Evolutionary conservation across 1,284 basidiomycete genomes (phyloP), one percentile per base, ranked within the genome.

Genomic region (Peniophora sp.): DNA sequence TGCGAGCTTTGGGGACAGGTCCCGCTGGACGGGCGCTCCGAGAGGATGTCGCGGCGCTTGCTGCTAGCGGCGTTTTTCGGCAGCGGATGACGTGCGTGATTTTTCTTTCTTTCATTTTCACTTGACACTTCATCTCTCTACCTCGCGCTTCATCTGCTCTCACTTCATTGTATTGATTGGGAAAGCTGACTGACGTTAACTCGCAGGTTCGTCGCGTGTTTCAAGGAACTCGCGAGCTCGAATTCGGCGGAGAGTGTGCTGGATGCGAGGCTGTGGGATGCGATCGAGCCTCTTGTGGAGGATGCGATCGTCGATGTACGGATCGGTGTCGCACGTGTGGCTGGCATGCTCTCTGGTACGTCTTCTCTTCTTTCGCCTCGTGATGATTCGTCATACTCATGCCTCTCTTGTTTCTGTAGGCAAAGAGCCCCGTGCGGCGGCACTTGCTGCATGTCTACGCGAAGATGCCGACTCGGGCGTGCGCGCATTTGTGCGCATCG

Each of bases 251-350:
- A 68, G 71, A 39, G 59, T 62, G 67, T 68, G 36, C 69, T 79
- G 52, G 81, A 85, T 61, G 74, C 79, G 51, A 68, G 74, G 44
- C 78, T 87, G 55, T 78, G 92, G 65, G 67, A 73, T 46, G 68
- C 74, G 14, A 67, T 97, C 11, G 67, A 72, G 27, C 62, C 65
- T 46, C 74, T 97, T 46, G 79, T 80, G 14, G 61, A 70, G 35
- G 92, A 96, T 62, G 64, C 62, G n/a, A 81, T 97, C 22, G 73
- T 92, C 47, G 93, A 94, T 59, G 92, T 98, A 45, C 80, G 93
- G 41, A 91, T 97, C 52, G 86, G 83, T 6, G 75, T 95, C 1
- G 85, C 93, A 12, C 79, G 89, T 44, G 72, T 89, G 27, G 68
- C 83, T 19, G 77, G 78, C 36, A 64, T 69, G 41, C 65, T 85